Evolutionary conservation across 1,284 basidiomycete genomes (phyloP).

Genomic region (Ustilago crameri): DNA sequence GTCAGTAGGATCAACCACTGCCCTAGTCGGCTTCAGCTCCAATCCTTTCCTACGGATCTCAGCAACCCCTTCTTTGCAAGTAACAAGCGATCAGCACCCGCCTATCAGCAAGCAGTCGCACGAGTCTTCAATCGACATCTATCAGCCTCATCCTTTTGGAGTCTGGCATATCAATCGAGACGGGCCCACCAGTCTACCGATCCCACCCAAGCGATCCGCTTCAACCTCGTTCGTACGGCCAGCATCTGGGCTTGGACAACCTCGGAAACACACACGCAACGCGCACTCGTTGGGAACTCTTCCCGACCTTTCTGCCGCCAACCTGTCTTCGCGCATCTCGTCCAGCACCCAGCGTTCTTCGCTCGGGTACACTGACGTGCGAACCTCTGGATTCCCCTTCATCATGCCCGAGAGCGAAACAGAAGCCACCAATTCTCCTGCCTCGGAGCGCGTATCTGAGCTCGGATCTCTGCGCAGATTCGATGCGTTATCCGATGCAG

Average conservation of each 20-base stretch:
- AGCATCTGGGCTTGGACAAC: not conserved
- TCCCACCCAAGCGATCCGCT: conserved; percentile 26
- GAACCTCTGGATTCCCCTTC: conserved; percentile 45
- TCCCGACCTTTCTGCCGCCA: conserved; percentile 32
- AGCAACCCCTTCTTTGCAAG: not conserved
- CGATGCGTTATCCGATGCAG: conserved; percentile 23
- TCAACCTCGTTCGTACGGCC: conserved; percentile 25
- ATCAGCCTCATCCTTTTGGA: conserved; percentile 38
- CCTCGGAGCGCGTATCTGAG: conserved; percentile 28
- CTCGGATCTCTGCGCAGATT: conserved; percentile 26
- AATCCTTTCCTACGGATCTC: not conserved
- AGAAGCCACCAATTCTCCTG: conserved; percentile 27
- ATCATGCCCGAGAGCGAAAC: conserved; percentile 48
- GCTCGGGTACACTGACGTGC: conserved; percentile 42
- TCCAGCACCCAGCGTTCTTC: conserved; percentile 18
- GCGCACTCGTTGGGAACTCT: conserved; percentile 38
- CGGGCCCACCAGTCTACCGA: conserved; percentile 35
- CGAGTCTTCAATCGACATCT: conserved; percentile 12
- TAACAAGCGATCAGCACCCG: not conserved
- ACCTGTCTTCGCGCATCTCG: conserved; percentile 20
- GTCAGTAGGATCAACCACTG: conserved; percentile 6
- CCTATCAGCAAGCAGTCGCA: not conserved
- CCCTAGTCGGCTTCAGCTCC: conserved; percentile 7
- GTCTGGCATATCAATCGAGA: conserved; percentile 34
- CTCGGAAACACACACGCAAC: conserved; percentile 21